A percentile compares a stretch with the other conserved stretches of the same genome.
Evolutionary conservation across 2,329 filamentous ascomycete genomes (phyloP).

Genomic region (Claviceps sp.): DNA sequence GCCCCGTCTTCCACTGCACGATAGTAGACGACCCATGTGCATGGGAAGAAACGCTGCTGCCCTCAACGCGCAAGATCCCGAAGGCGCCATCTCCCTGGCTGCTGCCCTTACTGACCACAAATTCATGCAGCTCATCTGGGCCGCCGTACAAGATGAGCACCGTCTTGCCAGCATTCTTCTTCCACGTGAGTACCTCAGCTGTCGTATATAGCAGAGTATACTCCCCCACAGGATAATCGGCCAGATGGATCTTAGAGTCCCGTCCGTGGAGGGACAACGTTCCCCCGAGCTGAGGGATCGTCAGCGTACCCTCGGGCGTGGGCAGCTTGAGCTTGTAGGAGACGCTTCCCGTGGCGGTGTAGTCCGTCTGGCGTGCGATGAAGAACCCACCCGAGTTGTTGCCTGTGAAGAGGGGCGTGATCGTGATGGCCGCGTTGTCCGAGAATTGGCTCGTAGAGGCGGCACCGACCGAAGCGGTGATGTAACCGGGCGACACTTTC

Average conservation of each 20-base stretch:
- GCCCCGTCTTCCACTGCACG: conserved; percentile 19
- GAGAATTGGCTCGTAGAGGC: conserved; percentile 38
- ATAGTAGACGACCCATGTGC: conserved; percentile 10
- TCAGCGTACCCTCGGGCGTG: conserved; percentile 42
- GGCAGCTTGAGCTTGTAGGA: conserved; percentile 50
- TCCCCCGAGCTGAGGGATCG: conserved; percentile 44
- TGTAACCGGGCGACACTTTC: conserved; percentile 56
- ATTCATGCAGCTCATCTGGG: conserved; percentile 47
- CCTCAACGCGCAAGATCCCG: conserved; percentile 10
- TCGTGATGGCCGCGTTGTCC: conserved; percentile 35
- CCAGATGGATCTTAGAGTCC: conserved; percentile 55
- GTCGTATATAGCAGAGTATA: conserved; percentile 51
- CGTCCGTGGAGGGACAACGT: conserved; percentile 44
- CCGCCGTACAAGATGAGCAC: conserved; percentile 53
- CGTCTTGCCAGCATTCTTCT: conserved; percentile 44
- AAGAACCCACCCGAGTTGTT: conserved; percentile 46
- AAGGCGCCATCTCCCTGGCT: conserved; percentile 3
- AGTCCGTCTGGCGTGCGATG: conserved; percentile 52
- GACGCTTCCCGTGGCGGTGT: conserved; percentile 41
- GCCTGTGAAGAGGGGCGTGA: conserved; percentile 49
- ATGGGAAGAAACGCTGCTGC: conserved; percentile 16
- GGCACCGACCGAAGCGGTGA: conserved; percentile 43
- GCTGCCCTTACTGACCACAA: conserved; percentile 31
- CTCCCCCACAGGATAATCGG: conserved; percentile 51
- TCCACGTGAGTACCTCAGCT: conserved; percentile 58